Evolutionary conservation across 2,329 filamentous ascomycete genomes (phyloP), one percentile per base, ranked within the genome.

Genomic region (Cephalotrichum gorgonifer): DNA sequence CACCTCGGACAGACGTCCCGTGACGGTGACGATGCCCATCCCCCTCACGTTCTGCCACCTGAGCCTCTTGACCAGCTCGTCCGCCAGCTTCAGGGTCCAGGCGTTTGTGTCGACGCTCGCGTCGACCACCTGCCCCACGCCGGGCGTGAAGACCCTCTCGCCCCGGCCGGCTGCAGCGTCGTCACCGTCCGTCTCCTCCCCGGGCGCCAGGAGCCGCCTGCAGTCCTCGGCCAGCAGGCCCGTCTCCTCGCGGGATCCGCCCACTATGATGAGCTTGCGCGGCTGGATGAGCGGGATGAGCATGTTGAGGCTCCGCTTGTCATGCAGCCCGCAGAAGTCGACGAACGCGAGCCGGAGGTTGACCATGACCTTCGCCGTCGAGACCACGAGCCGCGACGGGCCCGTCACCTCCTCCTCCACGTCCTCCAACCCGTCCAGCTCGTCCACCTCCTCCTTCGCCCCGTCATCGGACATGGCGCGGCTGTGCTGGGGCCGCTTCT

Each of bases 31-130:
- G 50, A 98, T 88, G 35, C 88, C 86, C 7, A 97, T 72, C 2
- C 86, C 89, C 50, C 88, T 83, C 23, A 97, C 89, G 51, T 88
- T 90, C 68, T 97, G 93, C 93, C 93, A 97, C 60, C 87, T 88
- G 52, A 98, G 75, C 56, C 85, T 85, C 65, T 88, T 88, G 51
- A 95, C 86, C 20, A 98, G 79, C 42, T 79, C 72, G 56, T 91
- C 87, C 44, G 88, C 89, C 17, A 98, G 76, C 65, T 90, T 95
- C 52, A 98, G 86, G 23, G 87, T 84, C 93, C 94, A 98, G 4
- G 93, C 90, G 62, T 97, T 96, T 5, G 91, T 97, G 62, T 98
- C 93, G 39, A 97, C 91, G 60, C 90, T 96, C 12, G 91, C 93
- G 64, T 98, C 84, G 39, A 98, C 76, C 14, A 75, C 71, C 30